Evolutionary conservation across 83 land plant species (phyloP).

Genomic region (Thuja plicata): DNA sequence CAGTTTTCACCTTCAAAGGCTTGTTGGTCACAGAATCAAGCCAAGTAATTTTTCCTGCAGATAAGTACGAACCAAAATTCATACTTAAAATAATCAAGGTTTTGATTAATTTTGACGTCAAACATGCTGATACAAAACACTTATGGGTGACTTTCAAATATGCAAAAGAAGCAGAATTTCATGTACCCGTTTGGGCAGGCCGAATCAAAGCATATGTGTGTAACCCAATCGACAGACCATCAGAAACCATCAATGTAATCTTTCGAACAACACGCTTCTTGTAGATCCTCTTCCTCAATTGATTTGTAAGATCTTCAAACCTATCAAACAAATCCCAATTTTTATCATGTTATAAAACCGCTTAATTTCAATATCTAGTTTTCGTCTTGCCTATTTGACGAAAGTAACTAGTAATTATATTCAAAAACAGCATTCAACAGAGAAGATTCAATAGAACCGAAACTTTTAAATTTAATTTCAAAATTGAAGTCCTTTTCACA

Average conservation of each 20-base stretch:
- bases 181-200: conserved; percentile 75
- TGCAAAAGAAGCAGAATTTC: background rate
- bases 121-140: background rate
- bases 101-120: background rate
- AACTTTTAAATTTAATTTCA: background rate
- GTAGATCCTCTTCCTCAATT: conserved; percentile 75
- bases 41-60: conserved; percentile 60
- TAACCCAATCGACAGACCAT: conserved; percentile 69
- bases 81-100: background rate
- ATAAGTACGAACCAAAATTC: background rate
- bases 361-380: background rate
- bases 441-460: background rate
- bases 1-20: conserved; percentile 65
- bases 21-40: conserved; percentile 73
- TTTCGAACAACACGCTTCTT: conserved; percentile 75
- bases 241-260: conserved; percentile 55
- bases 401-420: background rate
- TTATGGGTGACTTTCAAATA: background rate
- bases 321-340: conserved; percentile 25
- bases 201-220: conserved; percentile 86
- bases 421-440: background rate
- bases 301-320: conserved; percentile 71
- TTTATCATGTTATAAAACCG: background rate
- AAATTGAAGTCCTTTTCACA: background rate
- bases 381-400: background rate